Base-by-base conservation (phyloP, 352 stramenopile species). In the Globisporangium irregulare region DNA sequence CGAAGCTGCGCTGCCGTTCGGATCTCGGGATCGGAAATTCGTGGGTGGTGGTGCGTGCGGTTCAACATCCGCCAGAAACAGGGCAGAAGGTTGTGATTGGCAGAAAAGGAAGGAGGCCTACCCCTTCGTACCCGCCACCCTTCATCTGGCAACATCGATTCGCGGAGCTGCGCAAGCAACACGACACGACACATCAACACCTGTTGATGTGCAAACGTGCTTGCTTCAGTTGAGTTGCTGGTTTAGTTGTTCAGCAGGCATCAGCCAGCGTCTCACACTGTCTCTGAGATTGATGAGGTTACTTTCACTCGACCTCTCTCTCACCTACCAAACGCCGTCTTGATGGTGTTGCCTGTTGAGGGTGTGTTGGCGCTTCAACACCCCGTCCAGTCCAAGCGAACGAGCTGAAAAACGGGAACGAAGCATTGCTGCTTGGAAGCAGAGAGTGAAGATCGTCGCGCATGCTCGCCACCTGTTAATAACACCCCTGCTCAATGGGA, bases 31-130 rank as follows among this genome's bases (percentile, higher is more conserved):
- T 46, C 38, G 38, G 38, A 46, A 46, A 27, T 32, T 25, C 22
- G 51, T 59, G 53, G 53, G 54, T 60, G 54, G 54, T 60, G 54
- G 54, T 60, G 54, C 54, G 54, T 41, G 54, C 54, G 18, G 54
- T 60, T 60, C 54, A 60, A 60, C 54, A 60, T 60, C 54, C 4
- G 18, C 25, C 14, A 60, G 27, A 38, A 59, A 59, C 25, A 38
- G 54, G 54, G 2, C 51, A 38, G 54, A 5, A 0, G 2, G 24
- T 1, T 15, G 24, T 12, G 25, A 58, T 36, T 14, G 24, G 7
- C 18, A 2, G 51, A 58, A 34, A 58, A 25, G 9, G 3, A 46
- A 24, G 24, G 1, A 59, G 1, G 14, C 55, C 55, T 60, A 46
- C 29, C 55, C 55, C 55, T 60, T 51, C 43, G 18, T 20, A 60